These are phyloP conservation scores for Pneumocystis oryctolagi DNA, from an alignment of 1,139 yeast species.

Conservation along the genomic window DNA sequence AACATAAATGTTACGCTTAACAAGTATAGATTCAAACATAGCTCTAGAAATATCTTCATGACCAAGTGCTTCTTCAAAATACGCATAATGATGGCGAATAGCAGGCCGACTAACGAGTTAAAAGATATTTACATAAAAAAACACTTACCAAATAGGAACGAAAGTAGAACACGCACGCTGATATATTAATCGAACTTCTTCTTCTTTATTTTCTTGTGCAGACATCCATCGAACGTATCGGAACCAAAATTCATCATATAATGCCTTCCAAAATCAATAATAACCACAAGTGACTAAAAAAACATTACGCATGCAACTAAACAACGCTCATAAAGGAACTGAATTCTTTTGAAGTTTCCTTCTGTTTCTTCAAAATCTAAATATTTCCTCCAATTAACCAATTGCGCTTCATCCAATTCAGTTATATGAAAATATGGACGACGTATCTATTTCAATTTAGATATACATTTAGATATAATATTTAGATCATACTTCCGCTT, in stretches of 20 bases:
- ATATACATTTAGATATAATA: not conserved
- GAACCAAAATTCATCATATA: slow-evolving; percentile 47
- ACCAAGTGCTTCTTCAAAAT: slow-evolving; percentile 24
- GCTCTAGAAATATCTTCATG: slow-evolving; percentile 22
- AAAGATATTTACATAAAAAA: not conserved
- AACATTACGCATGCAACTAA: slow-evolving; percentile 20
- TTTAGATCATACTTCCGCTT: slow-evolving; percentile 26
- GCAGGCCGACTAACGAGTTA: slow-evolving; percentile 17
- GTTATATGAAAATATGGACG: slow-evolving; percentile 39
- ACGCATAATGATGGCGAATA: slow-evolving; percentile 24
- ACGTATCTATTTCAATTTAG: slow-evolving; percentile 21
- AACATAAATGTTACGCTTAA: slow-evolving; percentile 9
- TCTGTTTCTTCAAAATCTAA: slow-evolving; percentile 39
- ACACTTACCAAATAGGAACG: slow-evolving; percentile 20
- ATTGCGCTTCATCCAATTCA: slow-evolving; percentile 32
- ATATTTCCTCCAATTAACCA: slow-evolving; percentile 46
- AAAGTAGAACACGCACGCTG: slow-evolving; percentile 23
- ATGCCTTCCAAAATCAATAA: slow-evolving; percentile 34
- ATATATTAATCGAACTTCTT: slow-evolving; percentile 21
- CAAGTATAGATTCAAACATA: slow-evolving; percentile 20
- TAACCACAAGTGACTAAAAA: not conserved
- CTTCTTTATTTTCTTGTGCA: slow-evolving; percentile 16
- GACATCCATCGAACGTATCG: slow-evolving; percentile 37
- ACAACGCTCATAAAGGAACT: slow-evolving; percentile 43
- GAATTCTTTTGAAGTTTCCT: slow-evolving; percentile 23